These are phyloP conservation scores for Agapanthus africanus DNA, from an alignment of 106 monocot species.

Conservation along the genomic window DNA sequence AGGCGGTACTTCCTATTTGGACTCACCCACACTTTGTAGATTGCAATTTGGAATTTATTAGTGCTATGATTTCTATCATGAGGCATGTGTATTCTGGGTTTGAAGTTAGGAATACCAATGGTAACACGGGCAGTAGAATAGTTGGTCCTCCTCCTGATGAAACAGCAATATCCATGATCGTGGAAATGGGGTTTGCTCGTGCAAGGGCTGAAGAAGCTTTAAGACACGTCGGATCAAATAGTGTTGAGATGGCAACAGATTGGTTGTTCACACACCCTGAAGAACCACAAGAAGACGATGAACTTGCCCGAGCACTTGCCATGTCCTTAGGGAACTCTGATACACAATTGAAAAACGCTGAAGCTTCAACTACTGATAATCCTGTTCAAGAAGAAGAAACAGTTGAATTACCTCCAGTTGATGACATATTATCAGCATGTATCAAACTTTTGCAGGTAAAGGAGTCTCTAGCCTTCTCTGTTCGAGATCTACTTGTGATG, in stretches of 20 bases:
- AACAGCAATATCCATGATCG: conserved; percentile 72
- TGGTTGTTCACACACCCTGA: conserved; percentile 98
- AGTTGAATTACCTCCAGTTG: conserved; percentile 57
- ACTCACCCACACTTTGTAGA: conserved; percentile 72
- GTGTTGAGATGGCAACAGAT: conserved; percentile 94
- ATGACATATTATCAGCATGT: conserved; percentile 80
- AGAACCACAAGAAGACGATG: conserved; percentile 96
- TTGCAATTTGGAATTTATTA: conserved; percentile 71
- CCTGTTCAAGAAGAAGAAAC: conserved; percentile 47
- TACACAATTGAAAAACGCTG: conserved; percentile 41
- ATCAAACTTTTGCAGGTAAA: conserved; percentile 64
- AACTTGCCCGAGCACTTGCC: conserved; percentile 96
- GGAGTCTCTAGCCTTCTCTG: conserved; percentile 78
- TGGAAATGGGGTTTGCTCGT: conserved; percentile 95
- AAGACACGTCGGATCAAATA: conserved; percentile 88
- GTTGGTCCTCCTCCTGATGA: conserved; percentile 87
- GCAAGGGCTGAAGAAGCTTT: conserved; percentile 94
- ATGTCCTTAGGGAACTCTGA: conserved; percentile 79
- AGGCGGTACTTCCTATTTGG: conserved; percentile 94
- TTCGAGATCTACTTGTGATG: conserved; percentile 80
- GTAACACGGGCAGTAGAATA: conserved; percentile 29
- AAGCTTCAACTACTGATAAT: conserved; percentile 18
- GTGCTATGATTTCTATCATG: conserved; percentile 75
- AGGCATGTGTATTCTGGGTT: conserved; percentile 91
- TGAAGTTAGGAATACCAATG: conserved; percentile 39